Conservation (phyloP, 2,329 filamentous ascomycete species). For the Nannizziopsis arthrosporioides region DNA sequence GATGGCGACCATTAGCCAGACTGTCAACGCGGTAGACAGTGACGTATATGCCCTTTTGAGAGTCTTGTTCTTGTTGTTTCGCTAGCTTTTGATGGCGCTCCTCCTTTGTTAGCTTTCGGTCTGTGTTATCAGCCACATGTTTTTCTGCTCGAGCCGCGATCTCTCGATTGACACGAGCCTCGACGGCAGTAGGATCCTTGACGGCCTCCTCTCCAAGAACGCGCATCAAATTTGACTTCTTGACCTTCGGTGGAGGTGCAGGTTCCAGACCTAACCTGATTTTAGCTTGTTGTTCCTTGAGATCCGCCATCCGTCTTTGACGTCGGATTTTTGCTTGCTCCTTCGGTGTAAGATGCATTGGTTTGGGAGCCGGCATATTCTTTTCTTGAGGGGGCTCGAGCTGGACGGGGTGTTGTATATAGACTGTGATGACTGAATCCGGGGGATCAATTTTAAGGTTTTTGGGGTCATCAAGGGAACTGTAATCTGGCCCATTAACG, state of each 20-base stretch:
- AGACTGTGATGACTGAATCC: constrained; percentile 81
- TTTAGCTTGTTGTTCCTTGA: constrained; percentile 95
- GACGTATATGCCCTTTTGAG: constrained; percentile 70
- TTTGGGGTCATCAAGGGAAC: constrained; percentile 51
- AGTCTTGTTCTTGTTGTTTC: constrained; percentile 74
- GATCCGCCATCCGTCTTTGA: constrained; percentile 78
- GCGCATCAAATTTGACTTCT: constrained; percentile 94
- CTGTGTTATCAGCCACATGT: constrained; percentile 69
- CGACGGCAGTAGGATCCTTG: constrained; percentile 93
- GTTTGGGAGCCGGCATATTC: constrained; percentile 63
- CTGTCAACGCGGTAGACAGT: constrained; percentile 82
- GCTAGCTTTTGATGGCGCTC: constrained; percentile 73
- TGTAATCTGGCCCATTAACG: constrained; percentile 63
- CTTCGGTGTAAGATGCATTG: constrained; percentile 81
- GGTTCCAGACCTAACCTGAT: constrained; percentile 82
- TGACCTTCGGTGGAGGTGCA: constrained; percentile 87
- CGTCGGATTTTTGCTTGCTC: constrained; percentile 86
- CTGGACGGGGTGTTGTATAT: constrained; percentile 84
- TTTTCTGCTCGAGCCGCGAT: constrained; percentile 74
- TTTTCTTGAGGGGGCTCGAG: constrained; percentile 87
- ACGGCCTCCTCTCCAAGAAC: constrained; percentile 86
- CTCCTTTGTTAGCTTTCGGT: constrained; percentile 79
- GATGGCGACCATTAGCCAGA: constrained; percentile 82
- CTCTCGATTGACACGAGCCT: constrained; percentile 83
- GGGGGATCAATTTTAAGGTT: constrained; percentile 61